These are phyloP conservation scores for Toxicodendron radicans DNA, from an alignment of 345 rosid genomes.

Conservation along the genomic window DNA sequence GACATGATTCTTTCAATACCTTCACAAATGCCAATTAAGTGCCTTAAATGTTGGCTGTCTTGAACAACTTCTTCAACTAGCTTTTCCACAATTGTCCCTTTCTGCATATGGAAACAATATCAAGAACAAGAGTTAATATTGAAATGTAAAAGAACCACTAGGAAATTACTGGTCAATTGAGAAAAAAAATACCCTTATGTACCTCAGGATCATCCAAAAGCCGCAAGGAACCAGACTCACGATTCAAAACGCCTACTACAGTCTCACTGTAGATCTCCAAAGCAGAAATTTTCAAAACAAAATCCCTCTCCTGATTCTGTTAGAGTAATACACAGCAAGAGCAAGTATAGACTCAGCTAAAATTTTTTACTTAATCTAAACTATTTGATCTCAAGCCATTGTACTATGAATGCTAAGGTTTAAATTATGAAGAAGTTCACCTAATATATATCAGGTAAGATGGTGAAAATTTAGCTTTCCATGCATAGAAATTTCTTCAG, in stretches of 20 bases:
- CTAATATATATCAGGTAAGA: background rate
- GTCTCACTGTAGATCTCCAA: conserved; percentile 94
- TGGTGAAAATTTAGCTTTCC: background rate
- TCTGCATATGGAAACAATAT: conserved; percentile 44
- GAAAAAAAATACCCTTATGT: conserved; percentile 18
- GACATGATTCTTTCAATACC: conserved; percentile 39
- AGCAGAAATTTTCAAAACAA: conserved; percentile 77
- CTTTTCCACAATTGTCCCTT: conserved; percentile 86
- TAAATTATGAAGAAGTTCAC: background rate
- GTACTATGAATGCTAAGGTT: background rate
- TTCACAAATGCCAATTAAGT: conserved; percentile 83
- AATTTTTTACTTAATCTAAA: background rate
- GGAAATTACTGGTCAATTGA: background rate
- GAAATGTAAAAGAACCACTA: background rate
- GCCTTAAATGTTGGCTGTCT: conserved; percentile 74
- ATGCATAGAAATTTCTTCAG: background rate
- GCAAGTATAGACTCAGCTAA: background rate
- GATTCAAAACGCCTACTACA: conserved; percentile 78
- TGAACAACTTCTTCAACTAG: conserved; percentile 75
- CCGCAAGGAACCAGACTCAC: conserved; percentile 77
- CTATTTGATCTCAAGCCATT: conserved; percentile 2
- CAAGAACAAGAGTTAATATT: conserved; percentile 17
- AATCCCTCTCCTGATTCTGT: conserved; percentile 74
- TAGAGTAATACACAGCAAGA: background rate
- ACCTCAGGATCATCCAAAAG: conserved; percentile 99